Conservation (phyloP, 257 asterid genomes). For the Solanum tarijense region DNA sequence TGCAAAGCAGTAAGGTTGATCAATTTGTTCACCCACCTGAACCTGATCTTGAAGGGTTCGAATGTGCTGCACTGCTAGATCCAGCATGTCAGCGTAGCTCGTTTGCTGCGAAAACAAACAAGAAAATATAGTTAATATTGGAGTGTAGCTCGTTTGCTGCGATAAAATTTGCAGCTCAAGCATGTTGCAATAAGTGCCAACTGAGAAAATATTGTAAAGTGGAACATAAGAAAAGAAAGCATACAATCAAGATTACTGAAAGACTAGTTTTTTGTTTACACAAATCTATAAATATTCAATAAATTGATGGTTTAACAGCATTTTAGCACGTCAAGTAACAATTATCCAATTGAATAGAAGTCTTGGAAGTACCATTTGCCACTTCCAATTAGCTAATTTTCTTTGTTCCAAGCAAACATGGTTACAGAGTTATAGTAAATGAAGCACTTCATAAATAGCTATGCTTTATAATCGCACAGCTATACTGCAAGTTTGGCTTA, state of each 20-base stretch:
- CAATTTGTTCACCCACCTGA: constrained; percentile 38
- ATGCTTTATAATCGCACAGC: neutral
- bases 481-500: neutral
- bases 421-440: neutral
- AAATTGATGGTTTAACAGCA: neutral
- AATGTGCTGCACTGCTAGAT: constrained; percentile 86
- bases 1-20: neutral
- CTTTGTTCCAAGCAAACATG: neutral
- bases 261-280: neutral
- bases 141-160: constrained; percentile 89
- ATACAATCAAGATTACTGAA: neutral
- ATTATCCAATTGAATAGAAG: neutral
- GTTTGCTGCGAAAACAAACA: constrained; percentile 62
- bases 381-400: neutral
- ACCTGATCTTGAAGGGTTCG: constrained; percentile 63
- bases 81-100: constrained; percentile 93
- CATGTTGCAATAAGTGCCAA: neutral
- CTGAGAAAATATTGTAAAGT: neutral
- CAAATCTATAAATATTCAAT: neutral
- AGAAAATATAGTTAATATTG: neutral
- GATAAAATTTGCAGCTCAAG: neutral
- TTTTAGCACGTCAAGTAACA: neutral
- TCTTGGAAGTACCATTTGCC: neutral
- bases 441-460: neutral
- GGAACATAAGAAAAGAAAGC: neutral